Conservation (phyloP, 2,329 filamentous ascomycete genomes). For the Seiridium cupressi region DNA sequence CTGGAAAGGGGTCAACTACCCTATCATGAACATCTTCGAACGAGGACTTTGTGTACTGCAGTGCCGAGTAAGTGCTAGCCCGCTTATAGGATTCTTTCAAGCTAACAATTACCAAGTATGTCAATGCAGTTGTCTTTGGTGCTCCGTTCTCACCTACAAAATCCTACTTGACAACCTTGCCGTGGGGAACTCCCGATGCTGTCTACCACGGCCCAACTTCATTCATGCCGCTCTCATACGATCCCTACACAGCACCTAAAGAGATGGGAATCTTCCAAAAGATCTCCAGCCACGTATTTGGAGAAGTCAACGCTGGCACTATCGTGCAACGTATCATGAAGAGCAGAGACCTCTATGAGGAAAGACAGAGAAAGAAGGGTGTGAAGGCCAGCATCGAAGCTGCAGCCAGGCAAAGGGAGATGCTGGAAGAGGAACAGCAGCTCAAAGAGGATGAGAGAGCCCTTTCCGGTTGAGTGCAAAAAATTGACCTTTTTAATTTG, state of each 20-base stretch:
- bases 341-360: slow-evolving; percentile 85
- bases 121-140: slow-evolving; percentile 84
- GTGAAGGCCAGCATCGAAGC: slow-evolving; percentile 79
- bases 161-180: slow-evolving; percentile 72
- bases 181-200: slow-evolving; percentile 70
- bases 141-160: slow-evolving; percentile 85
- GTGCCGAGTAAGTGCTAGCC: slow-evolving; percentile 66
- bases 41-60: slow-evolving; percentile 92
- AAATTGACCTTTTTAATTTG: background rate
- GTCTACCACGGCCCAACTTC: slow-evolving; percentile 97
- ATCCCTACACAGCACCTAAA: slow-evolving; percentile 80
- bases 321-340: slow-evolving; percentile 90
- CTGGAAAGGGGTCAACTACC: slow-evolving; percentile 97
- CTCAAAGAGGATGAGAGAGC: slow-evolving; percentile 41
- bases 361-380: slow-evolving; percentile 84
- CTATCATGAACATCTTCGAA: slow-evolving; percentile 99
- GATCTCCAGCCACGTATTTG: slow-evolving; percentile 74
- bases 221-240: slow-evolving; percentile 79
- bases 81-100: slow-evolving; percentile 13
- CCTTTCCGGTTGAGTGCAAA: background rate
- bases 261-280: slow-evolving; percentile 81
- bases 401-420: slow-evolving; percentile 59
- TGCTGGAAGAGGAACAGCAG: slow-evolving; percentile 58
- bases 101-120: slow-evolving; percentile 56
- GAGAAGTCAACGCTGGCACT: slow-evolving; percentile 85